Evolutionary conservation across 2,329 filamentous ascomycete genomes (phyloP).

Genomic region (Colletotrichum musicola): DNA sequence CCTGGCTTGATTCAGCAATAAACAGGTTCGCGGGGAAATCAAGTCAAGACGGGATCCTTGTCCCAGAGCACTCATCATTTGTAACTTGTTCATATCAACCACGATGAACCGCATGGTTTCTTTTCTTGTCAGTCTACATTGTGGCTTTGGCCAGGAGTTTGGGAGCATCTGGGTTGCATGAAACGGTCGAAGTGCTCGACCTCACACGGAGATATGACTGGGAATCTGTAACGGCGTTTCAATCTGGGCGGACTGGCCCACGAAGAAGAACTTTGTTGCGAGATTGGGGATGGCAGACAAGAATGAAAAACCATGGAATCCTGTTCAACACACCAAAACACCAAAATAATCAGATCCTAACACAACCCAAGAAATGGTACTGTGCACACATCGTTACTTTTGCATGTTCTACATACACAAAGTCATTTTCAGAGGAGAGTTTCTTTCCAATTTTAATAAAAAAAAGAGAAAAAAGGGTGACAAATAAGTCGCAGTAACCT

Average conservation of each 20-base stretch:
- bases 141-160: constrained; percentile 32
- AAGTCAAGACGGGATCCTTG: not conserved
- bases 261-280: constrained; percentile 6
- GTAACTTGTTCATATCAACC: not conserved
- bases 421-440: no score
- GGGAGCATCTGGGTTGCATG: constrained; percentile 32
- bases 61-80: not conserved
- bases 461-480: no score
- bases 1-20: constrained; percentile 63
- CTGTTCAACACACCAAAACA: not conserved
- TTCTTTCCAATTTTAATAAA: no score
- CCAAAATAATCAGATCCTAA: not conserved
- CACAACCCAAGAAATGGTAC: not conserved
- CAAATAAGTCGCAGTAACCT: no score
- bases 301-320: constrained; percentile 2
- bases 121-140: not conserved
- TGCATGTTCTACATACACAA: no score
- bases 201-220: constrained; percentile 41
- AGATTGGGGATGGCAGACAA: constrained; percentile 20
- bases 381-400: no score
- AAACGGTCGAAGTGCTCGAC: constrained; percentile 45
- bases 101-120: not conserved
- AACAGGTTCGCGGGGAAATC: not conserved
- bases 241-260: constrained; percentile 10
- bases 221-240: constrained; percentile 26